A percentile compares a stretch with the other conserved stretches of the same genome.
phyloP scores from a whole-genome alignment of 2,329 filamentous ascomycete species.

The Colletotrichum sublineola region DNA sequence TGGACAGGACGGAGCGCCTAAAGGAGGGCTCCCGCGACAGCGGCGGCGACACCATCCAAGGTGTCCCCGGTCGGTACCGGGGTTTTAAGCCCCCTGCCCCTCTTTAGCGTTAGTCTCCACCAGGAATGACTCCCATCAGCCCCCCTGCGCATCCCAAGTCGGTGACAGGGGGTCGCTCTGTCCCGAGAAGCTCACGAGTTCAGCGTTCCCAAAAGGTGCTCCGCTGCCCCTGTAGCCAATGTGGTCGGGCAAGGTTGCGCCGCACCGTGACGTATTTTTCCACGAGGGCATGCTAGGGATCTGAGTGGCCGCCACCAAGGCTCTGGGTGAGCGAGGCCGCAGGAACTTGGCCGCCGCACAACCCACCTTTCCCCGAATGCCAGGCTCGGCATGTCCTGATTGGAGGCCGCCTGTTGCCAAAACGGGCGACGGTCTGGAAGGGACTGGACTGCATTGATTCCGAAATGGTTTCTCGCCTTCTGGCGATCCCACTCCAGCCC shows the following conservation, averaged over 20 bases:
- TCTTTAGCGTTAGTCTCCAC: conserved; percentile 22
- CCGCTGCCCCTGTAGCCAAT: conserved; percentile 26
- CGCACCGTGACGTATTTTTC: conserved; percentile 40
- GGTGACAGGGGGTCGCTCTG: conserved; percentile 24
- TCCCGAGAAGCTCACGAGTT: conserved; percentile 17
- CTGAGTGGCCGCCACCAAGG: conserved; percentile 41
- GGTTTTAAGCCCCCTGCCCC: conserved; percentile 14
- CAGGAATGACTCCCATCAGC: conserved; percentile 15
- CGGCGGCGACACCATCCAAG: conserved; percentile 38
- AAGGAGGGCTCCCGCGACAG: conserved; percentile 36
- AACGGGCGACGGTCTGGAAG: conserved; percentile 29
- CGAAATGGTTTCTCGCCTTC: conserved; percentile 16
- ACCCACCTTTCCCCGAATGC: conserved; percentile 28
- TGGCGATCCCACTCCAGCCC: conserved; percentile 23
- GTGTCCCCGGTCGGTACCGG: conserved; percentile 19
- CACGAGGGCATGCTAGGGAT: conserved; percentile 32
- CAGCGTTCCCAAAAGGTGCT: conserved; percentile 15
- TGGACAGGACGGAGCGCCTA: conserved; percentile 15
- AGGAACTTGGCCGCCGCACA: conserved; percentile 14
- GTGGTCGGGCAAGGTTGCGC: conserved; percentile 38
- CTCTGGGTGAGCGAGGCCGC: conserved; percentile 31
- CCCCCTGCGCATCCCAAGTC: conserved; percentile 15
- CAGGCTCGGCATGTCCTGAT: conserved; percentile 40
- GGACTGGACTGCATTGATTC: conserved; percentile 13
- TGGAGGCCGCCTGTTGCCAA: conserved; percentile 42